Percentiles rank a stretch among this genome's conserved stretches.
Conservation (phyloP, 2,329 filamentous ascomycete species). For the Aspergillus calidoustus region DNA sequence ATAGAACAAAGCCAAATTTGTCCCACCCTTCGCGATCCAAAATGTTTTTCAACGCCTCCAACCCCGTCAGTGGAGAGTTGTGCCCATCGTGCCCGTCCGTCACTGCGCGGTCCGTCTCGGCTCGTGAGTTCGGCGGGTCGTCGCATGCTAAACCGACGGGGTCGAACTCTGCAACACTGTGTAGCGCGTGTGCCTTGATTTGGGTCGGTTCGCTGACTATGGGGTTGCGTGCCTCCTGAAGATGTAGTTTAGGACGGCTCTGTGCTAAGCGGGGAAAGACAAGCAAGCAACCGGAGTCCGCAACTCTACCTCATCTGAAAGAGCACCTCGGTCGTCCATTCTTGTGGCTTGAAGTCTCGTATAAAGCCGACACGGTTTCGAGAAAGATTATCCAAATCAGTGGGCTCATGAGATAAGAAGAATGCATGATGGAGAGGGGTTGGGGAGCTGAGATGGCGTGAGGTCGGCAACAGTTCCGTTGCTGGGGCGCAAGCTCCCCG, state of each 20-base stretch:
- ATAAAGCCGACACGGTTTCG: no score
- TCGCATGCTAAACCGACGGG: neutral
- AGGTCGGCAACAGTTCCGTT: neutral
- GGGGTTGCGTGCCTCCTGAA: neutral
- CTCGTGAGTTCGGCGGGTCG: neutral
- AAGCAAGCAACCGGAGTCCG: neutral
- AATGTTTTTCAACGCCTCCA: neutral
- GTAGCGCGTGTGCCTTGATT: neutral
- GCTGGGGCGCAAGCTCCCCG: neutral
- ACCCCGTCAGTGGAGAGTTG: neutral
- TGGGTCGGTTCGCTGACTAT: neutral
- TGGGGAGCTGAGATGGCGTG: neutral
- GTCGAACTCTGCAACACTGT: neutral
- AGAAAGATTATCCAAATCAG: neutral
- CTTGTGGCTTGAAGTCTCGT: neutral
- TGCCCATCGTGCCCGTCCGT: neutral
- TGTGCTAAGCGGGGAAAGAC: neutral
- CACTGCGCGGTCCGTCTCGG: neutral
- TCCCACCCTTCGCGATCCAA: neutral
- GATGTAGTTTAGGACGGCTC: neutral
- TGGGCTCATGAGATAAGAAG: neutral
- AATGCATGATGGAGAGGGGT: neutral
- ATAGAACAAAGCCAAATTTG: slow-evolving; percentile 11
- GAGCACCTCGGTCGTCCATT: neutral
- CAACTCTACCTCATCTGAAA: neutral